Conservation (phyloP, 495 filamentous ascomycete species). For the Cercophora sp. region DNA sequence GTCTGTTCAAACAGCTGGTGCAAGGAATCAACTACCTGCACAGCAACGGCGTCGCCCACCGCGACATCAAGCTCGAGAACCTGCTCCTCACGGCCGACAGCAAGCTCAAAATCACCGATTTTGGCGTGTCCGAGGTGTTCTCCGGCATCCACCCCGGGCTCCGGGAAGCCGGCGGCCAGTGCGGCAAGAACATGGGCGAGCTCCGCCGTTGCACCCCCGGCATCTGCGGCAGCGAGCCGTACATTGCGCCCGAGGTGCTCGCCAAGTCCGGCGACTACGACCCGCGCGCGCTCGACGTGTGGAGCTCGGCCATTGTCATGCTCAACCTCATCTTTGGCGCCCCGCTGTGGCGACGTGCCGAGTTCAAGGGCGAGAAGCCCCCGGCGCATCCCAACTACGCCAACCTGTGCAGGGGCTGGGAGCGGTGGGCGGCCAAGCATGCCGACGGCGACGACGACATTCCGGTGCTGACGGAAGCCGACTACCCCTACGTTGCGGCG, state of each 20-base stretch:
- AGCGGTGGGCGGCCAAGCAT: slow-evolving; percentile 53
- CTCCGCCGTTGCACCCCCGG: slow-evolving; percentile 63
- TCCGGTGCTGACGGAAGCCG: slow-evolving; percentile 42
- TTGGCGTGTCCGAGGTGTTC: slow-evolving; percentile 75
- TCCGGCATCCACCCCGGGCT: slow-evolving; percentile 68
- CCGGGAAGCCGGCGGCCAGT: slow-evolving; percentile 57
- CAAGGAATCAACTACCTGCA: slow-evolving; percentile 68
- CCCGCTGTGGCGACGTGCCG: slow-evolving; percentile 61
- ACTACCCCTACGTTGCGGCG: slow-evolving; percentile 49
- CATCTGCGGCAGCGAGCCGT: slow-evolving; percentile 71
- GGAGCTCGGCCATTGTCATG: slow-evolving; percentile 74
- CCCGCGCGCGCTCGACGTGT: slow-evolving; percentile 70
- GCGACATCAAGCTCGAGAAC: slow-evolving; percentile 82
- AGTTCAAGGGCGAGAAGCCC: slow-evolving; percentile 26
- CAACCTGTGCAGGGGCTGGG: slow-evolving; percentile 59
- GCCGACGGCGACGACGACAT: slow-evolving; percentile 41
- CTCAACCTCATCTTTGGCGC: slow-evolving; percentile 62
- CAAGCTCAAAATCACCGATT: slow-evolving; percentile 76
- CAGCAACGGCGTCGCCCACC: slow-evolving; percentile 67
- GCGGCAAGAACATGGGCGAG: slow-evolving; percentile 62
- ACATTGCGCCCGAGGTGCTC: slow-evolving; percentile 75
- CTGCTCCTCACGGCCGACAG: slow-evolving; percentile 64
- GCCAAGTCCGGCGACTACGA: slow-evolving; percentile 64
- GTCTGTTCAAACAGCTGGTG: slow-evolving; percentile 77
- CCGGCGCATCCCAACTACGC: slow-evolving; percentile 44